phyloP scores from a whole-genome alignment of 2,329 filamentous ascomycete species.

The Cladosporium colombiae region DNA sequence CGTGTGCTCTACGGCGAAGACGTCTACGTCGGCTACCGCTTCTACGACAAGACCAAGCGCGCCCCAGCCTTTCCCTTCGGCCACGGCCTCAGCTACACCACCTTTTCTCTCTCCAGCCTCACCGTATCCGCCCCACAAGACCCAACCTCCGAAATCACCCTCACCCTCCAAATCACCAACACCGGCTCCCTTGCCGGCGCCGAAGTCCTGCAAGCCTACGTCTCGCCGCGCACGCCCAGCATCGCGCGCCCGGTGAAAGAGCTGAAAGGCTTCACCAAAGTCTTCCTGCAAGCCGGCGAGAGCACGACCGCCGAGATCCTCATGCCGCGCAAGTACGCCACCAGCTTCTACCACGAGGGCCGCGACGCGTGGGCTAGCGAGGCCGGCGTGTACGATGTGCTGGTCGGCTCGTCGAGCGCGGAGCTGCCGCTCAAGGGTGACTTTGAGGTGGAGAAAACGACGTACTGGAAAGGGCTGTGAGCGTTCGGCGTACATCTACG shows the following conservation, averaged over 20 bases:
- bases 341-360: constrained; percentile 71
- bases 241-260: constrained; percentile 70
- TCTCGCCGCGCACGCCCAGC: constrained; percentile 62
- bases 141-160: constrained; percentile 39
- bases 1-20: constrained; percentile 72
- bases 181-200: constrained; percentile 58
- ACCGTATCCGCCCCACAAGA: constrained; percentile 52
- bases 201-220: constrained; percentile 69
- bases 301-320: constrained; percentile 58
- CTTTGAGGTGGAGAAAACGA: constrained; percentile 62
- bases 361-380: constrained; percentile 66
- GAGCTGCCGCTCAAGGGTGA: constrained; percentile 52
- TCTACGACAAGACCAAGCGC: constrained; percentile 65
- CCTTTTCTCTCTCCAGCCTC: constrained; percentile 64
- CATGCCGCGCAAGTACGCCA: constrained; percentile 63
- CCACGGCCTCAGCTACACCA: constrained; percentile 76
- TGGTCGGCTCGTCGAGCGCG: constrained; percentile 61
- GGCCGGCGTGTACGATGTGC: constrained; percentile 64
- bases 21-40: constrained; percentile 70
- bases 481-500: neutral
- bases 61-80: constrained; percentile 73
- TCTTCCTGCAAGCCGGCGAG: constrained; percentile 60
- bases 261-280: constrained; percentile 68
- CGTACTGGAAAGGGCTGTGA: constrained; percentile 64
- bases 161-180: constrained; percentile 57